Base-by-base conservation (phyloP, 371 early-diverging fungal species). In the Umbelopsis sp. region DNA sequence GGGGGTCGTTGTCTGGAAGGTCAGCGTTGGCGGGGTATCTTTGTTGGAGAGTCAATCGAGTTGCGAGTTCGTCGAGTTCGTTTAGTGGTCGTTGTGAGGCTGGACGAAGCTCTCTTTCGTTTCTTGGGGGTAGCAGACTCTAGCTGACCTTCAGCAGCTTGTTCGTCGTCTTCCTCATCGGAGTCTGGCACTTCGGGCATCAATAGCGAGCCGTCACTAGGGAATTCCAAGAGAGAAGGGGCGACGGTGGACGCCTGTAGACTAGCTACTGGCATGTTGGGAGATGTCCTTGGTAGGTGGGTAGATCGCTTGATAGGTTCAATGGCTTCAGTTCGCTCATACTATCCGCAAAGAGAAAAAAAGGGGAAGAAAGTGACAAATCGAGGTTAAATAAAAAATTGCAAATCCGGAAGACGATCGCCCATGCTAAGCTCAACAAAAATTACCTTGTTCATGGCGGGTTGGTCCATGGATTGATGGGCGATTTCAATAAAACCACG, bases 401-500 rank as follows among this genome's bases (percentile, higher is more conserved):
- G 22, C 22, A 22, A 22, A 22, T 22, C 22, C 22, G 29, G 29
- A 1, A 48, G 48, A 16, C 18, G 52, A 12, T 29, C 25, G 32
- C 32, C 8, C 14, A 10, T 25, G 14, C 52, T 14, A 25, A 8
- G 22, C 22, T 16, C 0, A 16, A 18, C 22, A 18, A 16, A 50
- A 45, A 16, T 64, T 82, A 82, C 83, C 78, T 80, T 76, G 46
- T 79, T 77, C 57, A 83, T 70, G 7, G 76, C 77, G 62, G 83
- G 83, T 1, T 68, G 65, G 45, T 78, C 81, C 72, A 80, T 81
- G 20, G 80, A 74, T 63, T 74, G 73, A 16, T 75, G 74, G 32
- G 77, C 74, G 76, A 81, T 81, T 37, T 81, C 77, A 52, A 83
- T 78, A 51, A 81, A 81, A 16, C 76, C 79, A 25, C 78, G 74